Evolutionary conservation across 768 basidiomycete genomes (phyloP).

Genomic region (Pisolithus tinctorius): DNA sequence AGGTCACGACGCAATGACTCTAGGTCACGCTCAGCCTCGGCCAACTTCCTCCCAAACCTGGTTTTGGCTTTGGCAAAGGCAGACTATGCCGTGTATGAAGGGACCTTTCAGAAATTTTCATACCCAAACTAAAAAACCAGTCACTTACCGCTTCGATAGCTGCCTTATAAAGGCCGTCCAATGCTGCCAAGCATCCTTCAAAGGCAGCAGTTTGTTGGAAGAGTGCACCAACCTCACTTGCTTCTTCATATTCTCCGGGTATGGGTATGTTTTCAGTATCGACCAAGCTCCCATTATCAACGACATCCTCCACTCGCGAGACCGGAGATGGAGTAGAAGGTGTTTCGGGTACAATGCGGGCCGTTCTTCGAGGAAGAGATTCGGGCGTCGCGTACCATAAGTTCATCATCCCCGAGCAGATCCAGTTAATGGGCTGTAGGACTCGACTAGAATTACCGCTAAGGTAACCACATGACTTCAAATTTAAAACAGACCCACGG

Average conservation of each 20-base stretch:
- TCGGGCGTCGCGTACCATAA: not conserved
- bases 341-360: not conserved
- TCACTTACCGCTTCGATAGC: not conserved
- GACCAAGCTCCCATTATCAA: conserved; percentile 8
- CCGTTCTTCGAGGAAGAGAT: not conserved
- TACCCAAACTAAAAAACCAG: not conserved
- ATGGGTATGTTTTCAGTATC: not conserved
- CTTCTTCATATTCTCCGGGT: not conserved
- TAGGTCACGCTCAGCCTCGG: not conserved
- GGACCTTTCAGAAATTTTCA: too few species aligned
- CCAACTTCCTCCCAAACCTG: not conserved
- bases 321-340: not conserved
- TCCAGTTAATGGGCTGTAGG: not conserved
- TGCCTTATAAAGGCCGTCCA: not conserved
- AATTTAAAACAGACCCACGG: not conserved
- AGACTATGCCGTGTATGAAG: not conserved
- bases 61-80: not conserved
- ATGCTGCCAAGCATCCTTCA: not conserved
- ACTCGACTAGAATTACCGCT: not conserved
- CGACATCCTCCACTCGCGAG: not conserved
- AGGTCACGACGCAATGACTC: not conserved
- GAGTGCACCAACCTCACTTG: not conserved
- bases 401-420: not conserved
- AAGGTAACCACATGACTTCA: too few species aligned
- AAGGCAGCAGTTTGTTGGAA: not conserved